Evolutionary conservation across 1,284 basidiomycete species (phyloP).

Genomic region (Heterobasidion annosum): DNA sequence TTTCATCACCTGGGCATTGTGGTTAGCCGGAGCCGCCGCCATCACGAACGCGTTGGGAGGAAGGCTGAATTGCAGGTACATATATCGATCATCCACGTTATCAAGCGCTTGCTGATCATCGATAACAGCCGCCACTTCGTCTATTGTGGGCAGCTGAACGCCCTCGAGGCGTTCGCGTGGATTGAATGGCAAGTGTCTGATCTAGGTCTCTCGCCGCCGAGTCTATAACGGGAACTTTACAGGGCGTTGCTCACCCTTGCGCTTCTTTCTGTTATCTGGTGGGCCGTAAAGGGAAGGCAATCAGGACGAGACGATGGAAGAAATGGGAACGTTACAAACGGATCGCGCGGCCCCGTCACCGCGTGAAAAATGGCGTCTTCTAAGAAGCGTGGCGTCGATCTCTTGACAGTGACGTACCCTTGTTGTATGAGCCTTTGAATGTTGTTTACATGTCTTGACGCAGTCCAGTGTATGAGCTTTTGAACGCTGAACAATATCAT

Average conservation of each 20-base stretch:
- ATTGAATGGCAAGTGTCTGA: conserved; percentile 14
- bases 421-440: no score
- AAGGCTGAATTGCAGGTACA: conserved; percentile 22
- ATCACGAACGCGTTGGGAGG: conserved; percentile 22
- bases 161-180: conserved; percentile 17
- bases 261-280: background rate
- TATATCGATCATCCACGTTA: background rate
- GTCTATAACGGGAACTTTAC: background rate
- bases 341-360: no score
- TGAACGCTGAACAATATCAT: no score
- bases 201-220: background rate
- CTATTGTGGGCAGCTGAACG: conserved; percentile 22
- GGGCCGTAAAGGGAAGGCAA: no score
- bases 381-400: no score
- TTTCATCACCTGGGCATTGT: conserved; percentile 60
- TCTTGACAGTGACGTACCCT: no score
- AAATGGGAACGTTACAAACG: no score
- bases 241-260: conserved; percentile 9
- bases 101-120: background rate
- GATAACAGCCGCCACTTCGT: conserved; percentile 8
- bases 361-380: no score
- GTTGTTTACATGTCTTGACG: no score
- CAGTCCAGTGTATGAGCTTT: no score
- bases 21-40: conserved; percentile 46
- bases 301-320: no score